phyloP scores from a whole-genome alignment of 768 basidiomycete genomes.

The Termitomyces sp. region DNA sequence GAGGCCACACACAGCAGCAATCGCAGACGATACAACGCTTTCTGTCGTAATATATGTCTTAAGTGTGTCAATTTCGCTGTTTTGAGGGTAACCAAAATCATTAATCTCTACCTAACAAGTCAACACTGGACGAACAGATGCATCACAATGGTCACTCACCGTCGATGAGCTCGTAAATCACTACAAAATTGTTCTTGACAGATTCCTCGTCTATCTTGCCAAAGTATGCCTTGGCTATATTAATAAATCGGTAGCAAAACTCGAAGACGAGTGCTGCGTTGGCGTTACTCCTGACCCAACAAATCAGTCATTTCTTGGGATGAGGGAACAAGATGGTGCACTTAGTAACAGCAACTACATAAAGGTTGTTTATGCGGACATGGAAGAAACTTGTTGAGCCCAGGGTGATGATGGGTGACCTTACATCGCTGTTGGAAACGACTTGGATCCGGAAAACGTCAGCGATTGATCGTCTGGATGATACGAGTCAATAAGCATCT shows the following conservation, averaged over 20 bases:
- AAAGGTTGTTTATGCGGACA: conserved; percentile 91
- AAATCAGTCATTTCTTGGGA: background rate
- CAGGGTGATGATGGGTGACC: conserved; percentile 95
- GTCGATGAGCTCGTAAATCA: conserved; percentile 97
- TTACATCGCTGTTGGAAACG: conserved; percentile 93
- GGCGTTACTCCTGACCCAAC: conserved; percentile 73
- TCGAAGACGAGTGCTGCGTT: conserved; percentile 98
- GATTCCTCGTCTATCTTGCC: conserved; percentile 97
- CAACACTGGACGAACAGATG: background rate
- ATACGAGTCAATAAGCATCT: background rate
- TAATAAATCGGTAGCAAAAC: conserved; percentile 94
- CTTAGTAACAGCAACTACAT: conserved; percentile 96
- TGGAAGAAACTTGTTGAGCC: conserved; percentile 99
- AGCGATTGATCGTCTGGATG: conserved; percentile 82
- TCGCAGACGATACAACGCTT: conserved; percentile 82
- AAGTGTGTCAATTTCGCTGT: conserved; percentile 95
- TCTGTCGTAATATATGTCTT: conserved; percentile 99
- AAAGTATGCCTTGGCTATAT: conserved; percentile 93
- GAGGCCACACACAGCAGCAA: conserved; percentile 61
- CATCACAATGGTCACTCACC: conserved; percentile 43
- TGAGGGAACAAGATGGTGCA: conserved; percentile 27
- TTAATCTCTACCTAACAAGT: conserved; percentile 62
- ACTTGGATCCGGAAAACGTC: conserved; percentile 99
- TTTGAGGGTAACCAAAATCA: conserved; percentile 99
- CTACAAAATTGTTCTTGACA: conserved; percentile 98